Evolutionary conservation across 805 yeast species (phyloP).

Genomic region (Candida railenensis): DNA sequence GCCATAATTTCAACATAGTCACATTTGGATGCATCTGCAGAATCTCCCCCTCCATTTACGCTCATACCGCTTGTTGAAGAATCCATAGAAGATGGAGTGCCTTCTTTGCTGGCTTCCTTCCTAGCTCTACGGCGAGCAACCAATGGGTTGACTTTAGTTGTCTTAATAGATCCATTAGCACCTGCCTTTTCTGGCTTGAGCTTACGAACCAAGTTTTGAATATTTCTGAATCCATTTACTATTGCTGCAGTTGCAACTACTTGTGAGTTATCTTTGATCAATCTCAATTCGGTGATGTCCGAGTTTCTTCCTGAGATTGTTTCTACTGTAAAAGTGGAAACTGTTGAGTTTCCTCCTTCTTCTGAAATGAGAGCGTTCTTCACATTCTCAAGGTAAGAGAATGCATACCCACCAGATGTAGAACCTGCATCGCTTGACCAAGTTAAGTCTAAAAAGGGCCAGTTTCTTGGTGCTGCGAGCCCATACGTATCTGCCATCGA

Average conservation of each 20-base stretch:
- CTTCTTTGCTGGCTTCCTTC: constrained; percentile 14
- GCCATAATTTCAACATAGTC: constrained; percentile 96
- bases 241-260: constrained; percentile 53
- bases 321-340: constrained; percentile 26
- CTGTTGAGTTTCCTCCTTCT: constrained; percentile 13
- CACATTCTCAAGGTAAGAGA: constrained; percentile 54
- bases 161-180: constrained; percentile 13
- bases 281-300: constrained; percentile 70
- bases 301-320: constrained; percentile 66
- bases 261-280: constrained; percentile 39
- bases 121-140: constrained; percentile 47
- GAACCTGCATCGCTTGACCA: constrained; percentile 82
- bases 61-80: background rate
- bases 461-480: constrained; percentile 50
- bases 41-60: constrained; percentile 13
- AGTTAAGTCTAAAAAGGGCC: constrained; percentile 60
- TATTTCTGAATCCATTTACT: constrained; percentile 90
- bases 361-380: constrained; percentile 22
- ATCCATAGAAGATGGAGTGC: constrained; percentile 9
- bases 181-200: constrained; percentile 43
- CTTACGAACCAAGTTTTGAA: constrained; percentile 88
- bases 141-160: constrained; percentile 30
- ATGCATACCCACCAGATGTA: constrained; percentile 87
- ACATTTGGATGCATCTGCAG: constrained; percentile 62
- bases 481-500: constrained; percentile 16